Evolutionary conservation across 2,329 filamentous ascomycete genomes (phyloP).

Genomic region (Colletotrichum incanum): DNA sequence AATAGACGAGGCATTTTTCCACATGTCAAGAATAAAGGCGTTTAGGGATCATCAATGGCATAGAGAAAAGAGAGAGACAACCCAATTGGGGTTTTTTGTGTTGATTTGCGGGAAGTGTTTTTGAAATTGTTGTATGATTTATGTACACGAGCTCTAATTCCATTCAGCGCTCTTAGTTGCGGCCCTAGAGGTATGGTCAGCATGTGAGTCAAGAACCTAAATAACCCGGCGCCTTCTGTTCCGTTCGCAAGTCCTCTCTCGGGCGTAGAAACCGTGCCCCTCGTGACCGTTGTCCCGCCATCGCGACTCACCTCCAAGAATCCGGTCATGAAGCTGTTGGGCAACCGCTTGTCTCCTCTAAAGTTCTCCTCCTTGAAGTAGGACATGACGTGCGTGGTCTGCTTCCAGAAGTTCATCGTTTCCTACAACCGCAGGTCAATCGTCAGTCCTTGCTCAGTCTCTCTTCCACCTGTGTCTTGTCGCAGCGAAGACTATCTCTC

Average conservation of each 20-base stretch:
- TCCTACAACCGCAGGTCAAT: conserved; percentile 71
- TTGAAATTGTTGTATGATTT: conserved; percentile 32
- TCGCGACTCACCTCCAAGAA: conserved; percentile 86
- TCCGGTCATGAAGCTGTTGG: conserved; percentile 91
- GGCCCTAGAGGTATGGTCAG: conserved; percentile 39
- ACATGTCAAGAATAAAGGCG: conserved; percentile 17
- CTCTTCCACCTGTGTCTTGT: background rate
- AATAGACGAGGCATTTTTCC: conserved; percentile 42
- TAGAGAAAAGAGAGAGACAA: conserved; percentile 28
- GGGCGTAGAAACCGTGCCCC: background rate
- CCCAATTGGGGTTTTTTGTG: conserved; percentile 15
- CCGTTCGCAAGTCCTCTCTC: too few relatives aligned
- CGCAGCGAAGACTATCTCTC: background rate
- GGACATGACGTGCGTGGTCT: conserved; percentile 94
- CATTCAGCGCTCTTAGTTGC: conserved; percentile 44
- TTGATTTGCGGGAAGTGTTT: conserved; percentile 26
- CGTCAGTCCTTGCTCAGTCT: background rate
- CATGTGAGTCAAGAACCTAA: background rate
- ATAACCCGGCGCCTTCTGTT: background rate
- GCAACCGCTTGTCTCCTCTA: conserved; percentile 83
- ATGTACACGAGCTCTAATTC: conserved; percentile 38
- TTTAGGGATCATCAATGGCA: conserved; percentile 17
- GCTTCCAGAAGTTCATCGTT: conserved; percentile 99
- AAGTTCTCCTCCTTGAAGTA: conserved; percentile 92
- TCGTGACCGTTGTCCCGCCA: background rate